Evolutionary conservation across 495 filamentous ascomycete species (phyloP), one percentile per base, ranked within the genome.

Genomic region (Halenospora varia): DNA sequence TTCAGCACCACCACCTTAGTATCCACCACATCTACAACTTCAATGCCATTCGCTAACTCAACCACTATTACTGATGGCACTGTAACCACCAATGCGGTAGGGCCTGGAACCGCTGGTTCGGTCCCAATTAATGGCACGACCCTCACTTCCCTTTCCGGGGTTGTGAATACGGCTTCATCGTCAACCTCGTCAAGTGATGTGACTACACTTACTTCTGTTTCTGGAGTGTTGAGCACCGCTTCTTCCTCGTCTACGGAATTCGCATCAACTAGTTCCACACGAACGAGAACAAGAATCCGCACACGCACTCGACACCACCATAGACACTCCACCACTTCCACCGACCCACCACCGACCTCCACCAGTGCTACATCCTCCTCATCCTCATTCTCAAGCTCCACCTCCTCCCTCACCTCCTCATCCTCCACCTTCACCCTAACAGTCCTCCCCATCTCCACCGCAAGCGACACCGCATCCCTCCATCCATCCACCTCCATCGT

Each of bases 371-470:
- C 29, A 35, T 35, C 29, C 29, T 8, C 42, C 8, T 17, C 42
- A 46, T 9, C 42, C 13, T 17, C 42, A 4, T 46, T n/a, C 19
- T 46, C 42, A 46, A 17, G 8, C 15, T 17, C 42, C n/a, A 46
- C n/a, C 6, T 46, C 42, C 6, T 9, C 18, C 26, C 25, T 25
- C 22, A 15, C 62, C 19, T 24, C 20, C 13, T 17, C 18, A 15
- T 51, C 53, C 9, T 52, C 42, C 39, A 22, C 47, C 11, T 19
- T 35, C 13, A 6, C 42, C 4, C n/a, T 46, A n/a, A 25, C 59
- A 15, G 57, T 56, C n/a, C 46, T 48, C 35, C 19, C 50, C 4
- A 18, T 55, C 20, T 25, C 50, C 15, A 29, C 53, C 23, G 39
- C 47, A 8, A 23, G 22, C 15, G 45, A 19, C 25, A 49, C 46